Conservation (phyloP, 352 stramenopile genomes). For the Phytophthora pini region DNA sequence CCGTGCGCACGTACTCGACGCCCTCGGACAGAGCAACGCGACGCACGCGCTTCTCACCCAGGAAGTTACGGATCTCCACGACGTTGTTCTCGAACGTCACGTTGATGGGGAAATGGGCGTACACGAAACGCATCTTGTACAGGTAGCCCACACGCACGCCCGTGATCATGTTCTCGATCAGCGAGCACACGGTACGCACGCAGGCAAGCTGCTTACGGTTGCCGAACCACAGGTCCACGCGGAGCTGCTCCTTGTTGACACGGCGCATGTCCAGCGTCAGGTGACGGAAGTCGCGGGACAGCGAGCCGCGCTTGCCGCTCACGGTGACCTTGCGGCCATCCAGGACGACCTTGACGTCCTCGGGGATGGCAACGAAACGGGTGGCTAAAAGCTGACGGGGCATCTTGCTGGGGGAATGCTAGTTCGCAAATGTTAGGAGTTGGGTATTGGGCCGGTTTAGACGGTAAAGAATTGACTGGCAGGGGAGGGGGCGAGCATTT, state of each 20-base stretch:
- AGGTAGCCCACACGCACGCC: conserved; percentile 97
- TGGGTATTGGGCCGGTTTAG: neutral
- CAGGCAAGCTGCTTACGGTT: conserved; percentile 98
- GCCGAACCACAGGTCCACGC: conserved; percentile 99
- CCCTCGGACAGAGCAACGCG: conserved; percentile 94
- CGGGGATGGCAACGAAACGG: conserved; percentile 93
- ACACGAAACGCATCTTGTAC: conserved; percentile 99
- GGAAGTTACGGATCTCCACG: conserved; percentile 99
- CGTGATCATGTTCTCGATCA: conserved; percentile 99
- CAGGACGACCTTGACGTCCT: conserved; percentile 94
- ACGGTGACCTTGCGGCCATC: conserved; percentile 97
- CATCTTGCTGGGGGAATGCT: conserved; percentile 77
- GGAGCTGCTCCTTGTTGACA: conserved; percentile 92
- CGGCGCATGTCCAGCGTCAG: conserved; percentile 95
- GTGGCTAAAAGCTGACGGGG: conserved; percentile 92
- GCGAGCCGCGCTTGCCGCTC: conserved; percentile 94
- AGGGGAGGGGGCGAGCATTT: conserved; percentile 3
- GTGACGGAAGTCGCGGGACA: conserved; percentile 98
- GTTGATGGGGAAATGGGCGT: conserved; percentile 99
- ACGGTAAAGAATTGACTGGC: conserved; percentile 26
- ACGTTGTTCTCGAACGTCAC: conserved; percentile 93
- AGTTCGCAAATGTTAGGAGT: conserved; percentile 72
- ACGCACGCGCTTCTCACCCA: conserved; percentile 99
- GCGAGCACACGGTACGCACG: conserved; percentile 97
- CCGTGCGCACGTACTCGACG: conserved; percentile 95